These are phyloP conservation scores for Sphaerulina vaccinii DNA, from an alignment of 2,329 filamentous ascomycete species.

Conservation along the genomic window DNA sequence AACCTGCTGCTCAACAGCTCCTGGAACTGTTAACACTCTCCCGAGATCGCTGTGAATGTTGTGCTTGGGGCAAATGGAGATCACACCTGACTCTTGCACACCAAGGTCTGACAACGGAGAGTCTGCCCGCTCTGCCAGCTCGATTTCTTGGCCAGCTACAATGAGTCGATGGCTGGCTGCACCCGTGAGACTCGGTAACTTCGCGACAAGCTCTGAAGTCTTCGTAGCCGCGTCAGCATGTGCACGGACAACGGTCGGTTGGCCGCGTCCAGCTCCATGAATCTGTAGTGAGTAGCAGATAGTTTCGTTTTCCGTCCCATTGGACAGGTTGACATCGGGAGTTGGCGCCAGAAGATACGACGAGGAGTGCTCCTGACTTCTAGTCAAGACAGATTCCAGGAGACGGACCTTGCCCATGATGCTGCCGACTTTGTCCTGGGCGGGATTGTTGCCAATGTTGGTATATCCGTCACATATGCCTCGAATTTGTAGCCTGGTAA, in stretches of 20 bases:
- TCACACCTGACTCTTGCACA: conserved; percentile 25
- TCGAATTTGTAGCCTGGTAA: conserved; percentile 23
- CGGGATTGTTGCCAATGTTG: background rate
- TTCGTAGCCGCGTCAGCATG: conserved; percentile 18
- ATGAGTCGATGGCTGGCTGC: conserved; percentile 28
- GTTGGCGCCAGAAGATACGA: background rate
- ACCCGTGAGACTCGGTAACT: conserved; percentile 27
- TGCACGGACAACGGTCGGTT: conserved; percentile 20
- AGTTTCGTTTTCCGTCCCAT: background rate
- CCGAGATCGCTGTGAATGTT: conserved; percentile 27
- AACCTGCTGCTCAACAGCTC: conserved; percentile 72
- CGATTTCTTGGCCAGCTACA: conserved; percentile 26
- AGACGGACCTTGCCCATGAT: conserved; percentile 21
- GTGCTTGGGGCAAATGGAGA: conserved; percentile 31
- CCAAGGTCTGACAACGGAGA: conserved; percentile 24
- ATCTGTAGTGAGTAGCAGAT: conserved; percentile 26
- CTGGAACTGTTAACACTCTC: conserved; percentile 31
- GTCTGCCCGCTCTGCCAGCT: conserved; percentile 17
- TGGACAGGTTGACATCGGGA: conserved; percentile 1
- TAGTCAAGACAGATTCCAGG: conserved; percentile 20
- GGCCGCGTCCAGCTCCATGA: conserved; percentile 22
- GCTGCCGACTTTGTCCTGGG: background rate
- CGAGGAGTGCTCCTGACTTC: conserved; percentile 19
- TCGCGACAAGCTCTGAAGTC: conserved; percentile 25
- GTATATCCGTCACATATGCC: conserved; percentile 12